Evolutionary conservation across 805 yeast genomes (phyloP).

Genomic region (Teunomyces aglyptinius): DNA sequence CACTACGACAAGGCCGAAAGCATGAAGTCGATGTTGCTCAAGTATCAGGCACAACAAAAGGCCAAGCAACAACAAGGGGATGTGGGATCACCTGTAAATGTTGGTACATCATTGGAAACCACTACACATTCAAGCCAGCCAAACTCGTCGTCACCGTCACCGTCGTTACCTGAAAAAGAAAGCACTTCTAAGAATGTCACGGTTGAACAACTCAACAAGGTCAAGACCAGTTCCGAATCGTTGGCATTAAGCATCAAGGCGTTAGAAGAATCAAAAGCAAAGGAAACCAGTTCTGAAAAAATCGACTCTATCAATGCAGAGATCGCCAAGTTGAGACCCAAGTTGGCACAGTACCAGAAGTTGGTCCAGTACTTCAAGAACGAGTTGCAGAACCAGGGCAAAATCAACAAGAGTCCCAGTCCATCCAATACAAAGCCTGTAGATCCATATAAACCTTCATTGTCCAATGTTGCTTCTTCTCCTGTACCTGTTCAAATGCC

Average conservation of each 20-base stretch:
- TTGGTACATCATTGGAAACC: not conserved
- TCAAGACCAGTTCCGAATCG: conserved; percentile 19
- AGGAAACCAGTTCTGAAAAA: conserved; percentile 7
- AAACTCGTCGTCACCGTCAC: not conserved
- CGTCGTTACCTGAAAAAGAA: not conserved
- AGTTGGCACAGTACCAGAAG: conserved; percentile 22
- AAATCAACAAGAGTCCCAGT: conserved; percentile 3
- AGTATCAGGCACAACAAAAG: conserved; percentile 23
- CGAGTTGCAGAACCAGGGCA: conserved; percentile 17
- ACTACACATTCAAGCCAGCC: not conserved
- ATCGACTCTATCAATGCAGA: conserved; percentile 9
- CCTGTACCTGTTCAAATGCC: not conserved
- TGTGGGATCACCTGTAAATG: not conserved
- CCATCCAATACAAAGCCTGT: not conserved
- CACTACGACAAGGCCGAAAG: conserved; percentile 26
- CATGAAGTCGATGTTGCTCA: conserved; percentile 24
- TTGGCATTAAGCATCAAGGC: conserved; percentile 20
- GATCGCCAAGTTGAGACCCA: conserved; percentile 13
- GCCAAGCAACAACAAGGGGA: conserved; percentile 8
- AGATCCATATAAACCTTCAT: not conserved
- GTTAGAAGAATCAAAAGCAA: conserved; percentile 19
- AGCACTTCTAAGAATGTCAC: conserved; percentile 8
- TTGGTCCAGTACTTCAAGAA: conserved; percentile 21
- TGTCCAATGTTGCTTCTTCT: not conserved
- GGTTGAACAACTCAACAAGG: conserved; percentile 22